Evolutionary conservation across 768 basidiomycete species (phyloP), one percentile per base, ranked within the genome.

Genomic region (Boletus rufocinnamomeus): DNA sequence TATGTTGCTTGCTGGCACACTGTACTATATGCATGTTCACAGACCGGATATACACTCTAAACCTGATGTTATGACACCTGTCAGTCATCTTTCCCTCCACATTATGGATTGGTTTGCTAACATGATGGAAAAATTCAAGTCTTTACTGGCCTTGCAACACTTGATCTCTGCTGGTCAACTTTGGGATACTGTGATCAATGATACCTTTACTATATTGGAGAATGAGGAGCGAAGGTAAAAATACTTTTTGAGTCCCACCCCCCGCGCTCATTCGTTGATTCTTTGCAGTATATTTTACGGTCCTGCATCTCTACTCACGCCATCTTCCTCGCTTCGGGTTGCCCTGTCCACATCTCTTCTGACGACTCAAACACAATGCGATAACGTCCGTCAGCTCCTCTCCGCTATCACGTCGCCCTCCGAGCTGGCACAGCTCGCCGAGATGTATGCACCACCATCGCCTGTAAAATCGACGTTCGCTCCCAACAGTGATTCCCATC

Each of bases 371-470:
- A 84, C 80, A 0, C 91, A 93, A 72, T 89, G 86, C 66, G 91
- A 93, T 67, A 89, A 88, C 57, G 84, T 93, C 62, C 88, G 92
- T 34, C 85, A 87, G 50, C 81, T 93, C 3, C 81, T 94, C 49
- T 81, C 86, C 8, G 91, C 91, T 16, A 82, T 94, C 47, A 87
- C 91, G 0, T 83, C 82, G 8, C 86, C 88, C 8, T 70, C 80
- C 16, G 86, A 89, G 62, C 76, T 92, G n/a, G 79, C 86, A 11
- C 91, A 90, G 67, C 79, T 94, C 13, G 78, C 88, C 13, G 91
- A 91, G 73, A 94, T 94, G 92, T 94, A 94, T 70, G 89, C 90
- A 0, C 91, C 92, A 6, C 82, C 90, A 0, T 89, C 87, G 0
- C 87, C 89, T 4, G 60, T 64, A 48, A 71, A 66, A 53, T 44